Base-by-base conservation (phyloP, 805 yeast species). In the Schwanniomyces vanrijiae region DNA sequence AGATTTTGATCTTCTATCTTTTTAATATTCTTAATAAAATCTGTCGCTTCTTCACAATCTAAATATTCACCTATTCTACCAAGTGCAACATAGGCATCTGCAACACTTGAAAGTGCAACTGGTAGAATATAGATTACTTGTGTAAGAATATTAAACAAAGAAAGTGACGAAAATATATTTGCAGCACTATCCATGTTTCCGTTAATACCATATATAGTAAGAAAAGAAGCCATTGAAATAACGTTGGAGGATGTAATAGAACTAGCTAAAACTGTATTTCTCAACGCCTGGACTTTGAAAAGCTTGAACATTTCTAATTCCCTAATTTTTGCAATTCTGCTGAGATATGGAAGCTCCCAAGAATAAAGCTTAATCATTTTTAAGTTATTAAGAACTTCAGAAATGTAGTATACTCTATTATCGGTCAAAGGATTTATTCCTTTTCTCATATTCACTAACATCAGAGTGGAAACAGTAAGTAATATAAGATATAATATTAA, bases 291-390 rank as follows among this genome's bases (percentile, higher is more conserved):
- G 33, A 56, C 51, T 26, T 43, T 48, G 14, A 52, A 41, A 10
- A 55, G 22, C 28, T 33, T 24, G 1, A 29, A 34, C 51, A 52
- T 52, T 41, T 56, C 60, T 13, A n/a, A 9, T 11, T 39, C 35
- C 35, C 59, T 47, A 3, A 44, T 42, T 2, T 45, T 38, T 11
- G 41, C 29, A 8, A 58, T 44, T 21, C 40, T 44, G 19, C 47
- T 42, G 29, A 44, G 46, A 37, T 56, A 58, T 3, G 59, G 59
- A 11, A 37, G 18, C 28, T 56, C 62, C 61, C 61, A 56, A 16
- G 52, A 47, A 37, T 56, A 58, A 31, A 50, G 49, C 40, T 56
- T 58, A 39, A 58, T 55, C 49, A 58, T 53, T 39, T 53, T 52
- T 35, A 58, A 37, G 35, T 56, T 56, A 40, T 43, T 40, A 21